These are phyloP conservation scores for Akanthomyces muscarius DNA, from an alignment of 2,329 filamentous ascomycete genomes.

Conservation along the genomic window DNA sequence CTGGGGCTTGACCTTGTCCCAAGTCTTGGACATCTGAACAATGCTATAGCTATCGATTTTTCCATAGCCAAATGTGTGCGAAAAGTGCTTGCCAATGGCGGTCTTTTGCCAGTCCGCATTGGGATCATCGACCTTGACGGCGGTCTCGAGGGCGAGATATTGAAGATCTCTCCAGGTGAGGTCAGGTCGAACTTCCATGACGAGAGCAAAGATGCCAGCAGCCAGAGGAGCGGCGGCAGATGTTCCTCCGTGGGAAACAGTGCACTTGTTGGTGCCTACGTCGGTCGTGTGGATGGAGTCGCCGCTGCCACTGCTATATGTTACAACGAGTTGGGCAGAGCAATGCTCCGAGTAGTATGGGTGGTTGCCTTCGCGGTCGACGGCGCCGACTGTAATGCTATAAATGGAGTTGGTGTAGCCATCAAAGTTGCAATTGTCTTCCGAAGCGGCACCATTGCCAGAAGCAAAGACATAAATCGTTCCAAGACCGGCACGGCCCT, in stretches of 20 bases:
- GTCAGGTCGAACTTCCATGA: constrained; percentile 78
- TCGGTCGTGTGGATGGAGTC: constrained; percentile 97
- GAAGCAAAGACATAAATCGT: constrained; percentile 94
- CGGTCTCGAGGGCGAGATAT: constrained; percentile 81
- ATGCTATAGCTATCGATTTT: constrained; percentile 86
- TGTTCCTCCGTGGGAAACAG: constrained; percentile 81
- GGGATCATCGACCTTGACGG: constrained; percentile 70
- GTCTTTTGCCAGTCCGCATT: constrained; percentile 76
- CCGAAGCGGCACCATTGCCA: constrained; percentile 81
- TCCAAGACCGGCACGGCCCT: constrained; percentile 76
- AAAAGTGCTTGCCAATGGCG: constrained; percentile 77
- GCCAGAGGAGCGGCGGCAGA: constrained; percentile 92
- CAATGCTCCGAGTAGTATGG: constrained; percentile 96
- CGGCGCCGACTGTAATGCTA: constrained; percentile 92
- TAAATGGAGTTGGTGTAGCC: constrained; percentile 99
- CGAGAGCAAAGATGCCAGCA: constrained; percentile 86
- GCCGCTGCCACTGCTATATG: constrained; percentile 86
- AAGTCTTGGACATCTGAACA: constrained; percentile 80
- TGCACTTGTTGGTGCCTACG: constrained; percentile 78
- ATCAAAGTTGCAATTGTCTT: constrained; percentile 99
- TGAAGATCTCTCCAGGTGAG: constrained; percentile 93
- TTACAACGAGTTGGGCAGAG: constrained; percentile 91
- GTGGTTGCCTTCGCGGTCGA: constrained; percentile 82
- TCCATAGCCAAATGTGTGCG: constrained; percentile 92
- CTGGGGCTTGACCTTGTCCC: constrained; percentile 88